These are phyloP conservation scores for Bauhinia variegata DNA, from an alignment of 306 rosid species.

Conservation along the genomic window DNA sequence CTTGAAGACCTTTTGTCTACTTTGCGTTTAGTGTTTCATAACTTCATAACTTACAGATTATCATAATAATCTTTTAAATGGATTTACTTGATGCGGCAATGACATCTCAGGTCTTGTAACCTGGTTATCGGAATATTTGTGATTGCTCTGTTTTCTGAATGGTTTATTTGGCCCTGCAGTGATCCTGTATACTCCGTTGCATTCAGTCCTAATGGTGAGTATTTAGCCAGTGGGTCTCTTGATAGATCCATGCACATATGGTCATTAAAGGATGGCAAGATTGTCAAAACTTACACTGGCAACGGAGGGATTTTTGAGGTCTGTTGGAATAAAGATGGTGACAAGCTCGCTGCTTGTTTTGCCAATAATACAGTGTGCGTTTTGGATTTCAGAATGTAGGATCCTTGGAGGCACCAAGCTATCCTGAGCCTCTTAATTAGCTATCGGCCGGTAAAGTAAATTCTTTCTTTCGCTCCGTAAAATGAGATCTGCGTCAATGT, in stretches of 20 bases:
- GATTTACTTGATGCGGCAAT: too few species aligned
- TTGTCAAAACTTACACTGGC: slow-evolving; percentile 72
- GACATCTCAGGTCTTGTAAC: too few species aligned
- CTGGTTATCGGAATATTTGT: too few species aligned
- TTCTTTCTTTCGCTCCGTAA: slow-evolving; percentile 38
- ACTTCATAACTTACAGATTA: too few species aligned
- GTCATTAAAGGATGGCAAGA: slow-evolving; percentile 85
- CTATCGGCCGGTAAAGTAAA: slow-evolving; percentile 25
- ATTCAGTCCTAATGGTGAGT: slow-evolving; percentile 87
- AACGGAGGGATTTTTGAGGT: slow-evolving; percentile 87
- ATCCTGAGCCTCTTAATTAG: not conserved
- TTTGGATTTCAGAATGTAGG: slow-evolving; percentile 57
- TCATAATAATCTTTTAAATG: too few species aligned
- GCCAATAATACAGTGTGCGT: slow-evolving; percentile 73
- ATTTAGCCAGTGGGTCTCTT: slow-evolving; percentile 82
- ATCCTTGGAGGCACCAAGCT: slow-evolving; percentile 1
- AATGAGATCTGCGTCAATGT: slow-evolving; percentile 38
- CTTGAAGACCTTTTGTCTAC: too few species aligned
- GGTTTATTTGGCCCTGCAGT: slow-evolving; percentile 37
- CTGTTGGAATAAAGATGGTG: slow-evolving; percentile 90
- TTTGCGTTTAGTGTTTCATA: too few species aligned
- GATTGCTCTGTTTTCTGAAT: not conserved
- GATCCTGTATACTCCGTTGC: slow-evolving; percentile 88
- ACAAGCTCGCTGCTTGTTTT: slow-evolving; percentile 85
- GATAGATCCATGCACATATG: slow-evolving; percentile 81